A percentile compares a stretch with the other conserved stretches of the same genome.
phyloP scores from a whole-genome alignment of 73 alveolate genomes.

The Tetrahymena elliotti region DNA sequence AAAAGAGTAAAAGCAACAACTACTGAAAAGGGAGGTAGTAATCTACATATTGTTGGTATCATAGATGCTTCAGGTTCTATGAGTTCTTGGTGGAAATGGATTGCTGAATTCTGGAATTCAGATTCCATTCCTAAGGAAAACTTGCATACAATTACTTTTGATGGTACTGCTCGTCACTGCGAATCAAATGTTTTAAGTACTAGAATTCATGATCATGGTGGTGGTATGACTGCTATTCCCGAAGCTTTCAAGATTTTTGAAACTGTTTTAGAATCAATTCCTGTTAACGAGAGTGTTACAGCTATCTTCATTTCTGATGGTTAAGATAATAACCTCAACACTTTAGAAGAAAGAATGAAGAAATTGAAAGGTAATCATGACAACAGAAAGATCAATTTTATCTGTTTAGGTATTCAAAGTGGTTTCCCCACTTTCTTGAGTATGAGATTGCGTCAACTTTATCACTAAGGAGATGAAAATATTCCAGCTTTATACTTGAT shows the following conservation, averaged over 20 bases:
- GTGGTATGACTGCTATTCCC: constrained; percentile 23
- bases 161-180: neutral
- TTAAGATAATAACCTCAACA: neutral
- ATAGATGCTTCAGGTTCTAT: constrained; percentile 44
- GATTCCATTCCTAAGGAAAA: constrained; percentile 11
- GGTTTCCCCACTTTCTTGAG: constrained; percentile 20
- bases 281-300: neutral
- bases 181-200: neutral
- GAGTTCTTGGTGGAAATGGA: constrained; percentile 21
- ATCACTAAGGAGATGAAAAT: constrained; percentile 29
- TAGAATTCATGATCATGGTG: constrained; percentile 20
- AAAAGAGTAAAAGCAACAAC: neutral
- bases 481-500: constrained; percentile 31
- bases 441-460: constrained; percentile 19
- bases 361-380: neutral
- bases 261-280: neutral
- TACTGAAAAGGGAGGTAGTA: neutral
- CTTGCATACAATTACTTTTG: constrained; percentile 2
- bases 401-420: constrained; percentile 21
- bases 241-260: constrained; percentile 14
- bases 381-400: constrained; percentile 3
- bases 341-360: neutral
- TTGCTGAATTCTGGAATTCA: constrained; percentile 35
- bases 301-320: constrained; percentile 34
- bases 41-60: constrained; percentile 11